phyloP scores from a whole-genome alignment of 1,284 basidiomycete species.

The Chondrostereum purpureum region DNA sequence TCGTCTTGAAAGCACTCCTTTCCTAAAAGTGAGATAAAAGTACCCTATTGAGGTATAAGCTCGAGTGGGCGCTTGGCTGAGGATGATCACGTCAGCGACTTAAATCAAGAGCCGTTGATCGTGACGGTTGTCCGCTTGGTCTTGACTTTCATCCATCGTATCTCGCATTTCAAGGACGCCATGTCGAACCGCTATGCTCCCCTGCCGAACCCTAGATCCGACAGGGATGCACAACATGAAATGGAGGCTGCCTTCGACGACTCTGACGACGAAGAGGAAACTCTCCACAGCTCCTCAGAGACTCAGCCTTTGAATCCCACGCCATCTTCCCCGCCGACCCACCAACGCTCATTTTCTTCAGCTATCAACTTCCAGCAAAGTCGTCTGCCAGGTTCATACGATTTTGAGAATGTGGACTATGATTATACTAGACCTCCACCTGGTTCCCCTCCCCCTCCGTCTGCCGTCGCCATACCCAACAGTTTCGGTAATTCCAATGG shows the following conservation, averaged over 20 bases:
- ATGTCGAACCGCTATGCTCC: slow-evolving; percentile 71
- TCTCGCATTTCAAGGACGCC: slow-evolving; percentile 4
- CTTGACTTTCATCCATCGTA: slow-evolving; percentile 1
- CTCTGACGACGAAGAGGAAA: slow-evolving; percentile 59
- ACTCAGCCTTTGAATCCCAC: slow-evolving; percentile 45
- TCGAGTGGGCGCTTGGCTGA: too few relatives aligned
- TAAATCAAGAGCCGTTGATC: too few relatives aligned
- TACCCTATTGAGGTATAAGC: background rate
- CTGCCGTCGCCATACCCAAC: slow-evolving; percentile 57
- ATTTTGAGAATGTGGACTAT: slow-evolving; percentile 82
- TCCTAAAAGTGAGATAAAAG: background rate
- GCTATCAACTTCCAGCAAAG: slow-evolving; percentile 17
- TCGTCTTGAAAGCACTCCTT: too few relatives aligned
- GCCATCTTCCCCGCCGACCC: slow-evolving; percentile 23
- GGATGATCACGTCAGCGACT: background rate
- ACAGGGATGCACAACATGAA: slow-evolving; percentile 49
- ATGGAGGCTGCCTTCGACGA: slow-evolving; percentile 76
- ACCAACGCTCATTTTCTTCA: slow-evolving; percentile 15
- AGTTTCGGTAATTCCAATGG: slow-evolving; percentile 81
- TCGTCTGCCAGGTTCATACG: slow-evolving; percentile 50
- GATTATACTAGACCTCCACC: slow-evolving; percentile 63
- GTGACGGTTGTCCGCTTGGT: too few relatives aligned
- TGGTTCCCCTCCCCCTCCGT: slow-evolving; percentile 74
- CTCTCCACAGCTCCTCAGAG: slow-evolving; percentile 32
- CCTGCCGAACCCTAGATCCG: slow-evolving; percentile 51